Percentiles rank a stretch among this genome's conserved stretches.
phyloP scores from a whole-genome alignment of 257 asterid species.

The Solanum dulcamara region DNA sequence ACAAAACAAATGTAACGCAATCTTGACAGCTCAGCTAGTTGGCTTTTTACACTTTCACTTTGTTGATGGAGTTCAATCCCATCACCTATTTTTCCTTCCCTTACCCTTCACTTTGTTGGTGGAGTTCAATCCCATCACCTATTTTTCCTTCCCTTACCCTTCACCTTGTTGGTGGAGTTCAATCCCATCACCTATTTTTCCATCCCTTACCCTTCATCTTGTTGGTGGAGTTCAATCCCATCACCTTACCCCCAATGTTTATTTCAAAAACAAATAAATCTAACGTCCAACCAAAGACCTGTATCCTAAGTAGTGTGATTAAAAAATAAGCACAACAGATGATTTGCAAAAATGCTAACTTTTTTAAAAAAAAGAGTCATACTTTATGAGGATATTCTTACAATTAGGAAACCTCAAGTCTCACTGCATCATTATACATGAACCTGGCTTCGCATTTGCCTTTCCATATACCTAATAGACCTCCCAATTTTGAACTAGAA shows the following conservation, averaged over 20 bases:
- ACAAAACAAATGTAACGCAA: too few species aligned
- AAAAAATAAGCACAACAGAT: not conserved
- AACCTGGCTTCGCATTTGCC: conserved; percentile 1
- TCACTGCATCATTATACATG: not conserved
- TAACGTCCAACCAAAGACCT: not conserved
- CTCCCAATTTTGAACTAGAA: not conserved
- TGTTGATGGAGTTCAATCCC: not conserved
- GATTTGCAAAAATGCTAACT: not conserved
- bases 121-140: too few species aligned
- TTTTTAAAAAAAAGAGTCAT: not conserved
- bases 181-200: too few species aligned
- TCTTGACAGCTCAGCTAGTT: too few species aligned
- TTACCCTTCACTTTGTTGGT: too few species aligned
- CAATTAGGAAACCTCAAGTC: not conserved
- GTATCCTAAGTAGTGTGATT: not conserved
- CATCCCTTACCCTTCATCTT: too few species aligned
- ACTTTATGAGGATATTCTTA: not conserved
- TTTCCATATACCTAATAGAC: not conserved
- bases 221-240: too few species aligned
- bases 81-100: too few species aligned
- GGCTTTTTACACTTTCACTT: not conserved
- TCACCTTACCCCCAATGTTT: too few species aligned
- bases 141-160: too few species aligned
- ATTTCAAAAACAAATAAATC: too few species aligned
- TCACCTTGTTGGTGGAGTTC: too few species aligned